These are phyloP conservation scores for Pseudocercospora ulei DNA, from an alignment of 2,329 filamentous ascomycete genomes.

Conservation along the genomic window DNA sequence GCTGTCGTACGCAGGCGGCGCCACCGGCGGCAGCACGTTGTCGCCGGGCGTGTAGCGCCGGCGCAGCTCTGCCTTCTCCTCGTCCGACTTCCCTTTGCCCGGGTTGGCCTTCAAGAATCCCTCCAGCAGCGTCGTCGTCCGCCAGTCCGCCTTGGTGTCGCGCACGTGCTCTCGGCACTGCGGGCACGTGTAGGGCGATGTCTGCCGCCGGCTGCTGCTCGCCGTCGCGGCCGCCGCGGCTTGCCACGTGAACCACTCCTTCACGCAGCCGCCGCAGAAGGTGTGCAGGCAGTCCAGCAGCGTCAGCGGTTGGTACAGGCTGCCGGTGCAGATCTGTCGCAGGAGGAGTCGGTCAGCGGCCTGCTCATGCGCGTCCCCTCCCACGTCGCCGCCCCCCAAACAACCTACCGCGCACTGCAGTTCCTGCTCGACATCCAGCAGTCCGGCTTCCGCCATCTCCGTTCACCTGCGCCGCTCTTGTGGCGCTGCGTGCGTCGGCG, in stretches of 20 bases:
- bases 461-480: too few species aligned
- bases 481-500: too few species aligned
- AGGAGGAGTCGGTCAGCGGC: slow-evolving; percentile 15
- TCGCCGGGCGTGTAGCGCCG: slow-evolving; percentile 73
- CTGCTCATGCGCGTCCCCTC: neutral
- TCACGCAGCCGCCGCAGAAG: slow-evolving; percentile 88
- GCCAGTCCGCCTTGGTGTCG: slow-evolving; percentile 81
- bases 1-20: slow-evolving; percentile 48
- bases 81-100: slow-evolving; percentile 55
- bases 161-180: slow-evolving; percentile 81
- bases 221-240: slow-evolving; percentile 47
- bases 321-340: slow-evolving; percentile 89
- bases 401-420: slow-evolving; percentile 86
- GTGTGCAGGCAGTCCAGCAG: slow-evolving; percentile 46
- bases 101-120: slow-evolving; percentile 78
- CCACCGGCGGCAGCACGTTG: slow-evolving; percentile 58
- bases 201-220: slow-evolving; percentile 29
- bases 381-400: neutral
- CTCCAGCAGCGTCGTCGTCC: slow-evolving; percentile 77
- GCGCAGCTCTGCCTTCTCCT: slow-evolving; percentile 68
- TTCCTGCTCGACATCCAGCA: slow-evolving; percentile 73
- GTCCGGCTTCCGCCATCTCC: slow-evolving; percentile 11
- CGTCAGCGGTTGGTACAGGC: slow-evolving; percentile 36
- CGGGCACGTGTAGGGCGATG: slow-evolving; percentile 70
- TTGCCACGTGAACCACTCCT: slow-evolving; percentile 90